Conservation (phyloP, 306 rosid genomes). For the Quercus alba region DNA sequence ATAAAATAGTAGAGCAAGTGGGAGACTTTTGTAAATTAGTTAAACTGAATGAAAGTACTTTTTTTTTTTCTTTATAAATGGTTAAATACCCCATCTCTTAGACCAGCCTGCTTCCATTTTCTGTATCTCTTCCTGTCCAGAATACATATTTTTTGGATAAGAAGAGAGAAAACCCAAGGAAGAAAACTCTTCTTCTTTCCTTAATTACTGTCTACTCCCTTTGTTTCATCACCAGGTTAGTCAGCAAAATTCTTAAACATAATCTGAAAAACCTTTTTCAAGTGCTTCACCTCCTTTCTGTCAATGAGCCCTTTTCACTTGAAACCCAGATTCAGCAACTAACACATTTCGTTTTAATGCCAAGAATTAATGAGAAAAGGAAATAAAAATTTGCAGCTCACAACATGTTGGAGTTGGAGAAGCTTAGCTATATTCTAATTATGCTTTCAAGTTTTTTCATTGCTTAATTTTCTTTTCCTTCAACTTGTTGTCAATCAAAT, state of each 20-base stretch:
- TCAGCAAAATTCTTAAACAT: slow-evolving; percentile 47
- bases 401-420: slow-evolving; percentile 15
- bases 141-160: slow-evolving; percentile 22
- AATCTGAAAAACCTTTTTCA: slow-evolving; percentile 32
- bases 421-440: neutral
- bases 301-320: slow-evolving; percentile 32
- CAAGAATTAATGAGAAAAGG: slow-evolving; percentile 11
- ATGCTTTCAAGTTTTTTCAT: slow-evolving; percentile 13
- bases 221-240: slow-evolving; percentile 59
- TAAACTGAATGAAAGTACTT: slow-evolving; percentile 43
- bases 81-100: slow-evolving; percentile 28
- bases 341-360: slow-evolving; percentile 16
- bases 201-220: slow-evolving; percentile 39
- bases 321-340: slow-evolving; percentile 38
- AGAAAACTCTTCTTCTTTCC: slow-evolving; percentile 44
- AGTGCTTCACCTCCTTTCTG: slow-evolving; percentile 50
- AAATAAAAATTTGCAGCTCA: slow-evolving; percentile 17
- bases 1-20: slow-evolving; percentile 20
- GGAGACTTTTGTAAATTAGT: slow-evolving; percentile 43
- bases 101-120: slow-evolving; percentile 56
- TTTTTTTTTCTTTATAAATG: slow-evolving; percentile 62
- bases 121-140: slow-evolving; percentile 40
- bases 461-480: neutral
- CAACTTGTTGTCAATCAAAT: slow-evolving; percentile 15
- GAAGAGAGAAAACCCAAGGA: slow-evolving; percentile 30